Conservation (phyloP, 164 flowering plant species). For the Taxillus chinensis region DNA sequence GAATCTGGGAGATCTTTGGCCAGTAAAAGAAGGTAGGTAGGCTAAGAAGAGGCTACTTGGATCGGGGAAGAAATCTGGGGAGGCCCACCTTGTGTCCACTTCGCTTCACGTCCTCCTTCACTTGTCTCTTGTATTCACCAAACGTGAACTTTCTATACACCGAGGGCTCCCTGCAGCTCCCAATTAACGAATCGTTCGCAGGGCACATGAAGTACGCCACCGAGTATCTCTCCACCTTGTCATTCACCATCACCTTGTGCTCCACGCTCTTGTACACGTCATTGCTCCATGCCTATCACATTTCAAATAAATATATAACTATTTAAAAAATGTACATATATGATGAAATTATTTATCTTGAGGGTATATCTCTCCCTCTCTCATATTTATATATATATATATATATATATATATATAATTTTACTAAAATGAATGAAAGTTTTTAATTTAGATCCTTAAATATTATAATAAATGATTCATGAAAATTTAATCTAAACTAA, state of each 20-base stretch:
- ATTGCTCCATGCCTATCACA: conserved; percentile 78
- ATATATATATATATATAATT: too few relatives aligned
- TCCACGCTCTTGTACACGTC: conserved; percentile 62
- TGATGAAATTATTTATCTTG: not conserved
- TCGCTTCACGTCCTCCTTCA: conserved; percentile 53
- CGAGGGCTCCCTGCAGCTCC: conserved; percentile 48
- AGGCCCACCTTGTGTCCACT: conserved; percentile 68
- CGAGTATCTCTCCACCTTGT: conserved; percentile 52
- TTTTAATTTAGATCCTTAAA: too few relatives aligned
- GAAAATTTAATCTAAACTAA: too few relatives aligned
- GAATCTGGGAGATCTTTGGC: too few relatives aligned
- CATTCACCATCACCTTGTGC: conserved; percentile 64
- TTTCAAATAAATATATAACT: not conserved
- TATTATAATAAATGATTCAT: too few relatives aligned
- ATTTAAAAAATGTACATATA: not conserved
- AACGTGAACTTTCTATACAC: conserved; percentile 57
- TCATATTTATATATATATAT: too few relatives aligned
- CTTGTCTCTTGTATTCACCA: conserved; percentile 51
- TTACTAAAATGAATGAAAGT: too few relatives aligned
- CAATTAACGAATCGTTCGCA: conserved; percentile 46
- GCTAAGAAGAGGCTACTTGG: too few relatives aligned
- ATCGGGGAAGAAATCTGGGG: conserved; percentile 33
- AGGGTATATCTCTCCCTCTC: too few relatives aligned
- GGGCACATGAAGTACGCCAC: conserved; percentile 80
- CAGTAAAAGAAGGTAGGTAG: too few relatives aligned